Evolutionary conservation across 2,329 filamentous ascomycete species (phyloP).

Genomic region (Diaporthe sp.): DNA sequence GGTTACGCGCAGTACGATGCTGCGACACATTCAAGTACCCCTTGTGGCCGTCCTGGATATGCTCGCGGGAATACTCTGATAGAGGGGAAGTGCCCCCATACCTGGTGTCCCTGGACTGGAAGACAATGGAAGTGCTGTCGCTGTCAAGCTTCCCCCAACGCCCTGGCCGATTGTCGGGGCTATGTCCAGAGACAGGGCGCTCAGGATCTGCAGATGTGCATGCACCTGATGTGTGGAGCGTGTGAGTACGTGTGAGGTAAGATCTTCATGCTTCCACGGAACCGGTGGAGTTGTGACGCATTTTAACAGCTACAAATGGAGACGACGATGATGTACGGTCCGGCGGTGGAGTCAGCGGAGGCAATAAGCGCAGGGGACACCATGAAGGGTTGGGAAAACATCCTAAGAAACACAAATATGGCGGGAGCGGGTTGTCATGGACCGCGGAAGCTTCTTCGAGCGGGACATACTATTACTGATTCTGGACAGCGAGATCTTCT

Average conservation of each 20-base stretch:
- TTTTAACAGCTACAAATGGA: neutral
- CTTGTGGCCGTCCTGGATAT: no score
- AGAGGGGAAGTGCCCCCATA: no score
- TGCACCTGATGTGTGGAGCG: neutral
- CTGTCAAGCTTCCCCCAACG: no score
- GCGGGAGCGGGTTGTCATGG: neutral
- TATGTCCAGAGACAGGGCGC: neutral
- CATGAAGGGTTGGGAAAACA: neutral
- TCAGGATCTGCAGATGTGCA: neutral
- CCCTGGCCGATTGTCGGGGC: no score
- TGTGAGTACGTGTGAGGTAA: neutral
- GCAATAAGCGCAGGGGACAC: neutral
- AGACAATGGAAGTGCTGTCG: no score
- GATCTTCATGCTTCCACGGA: neutral
- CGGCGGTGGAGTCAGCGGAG: neutral
- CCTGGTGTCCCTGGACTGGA: no score
- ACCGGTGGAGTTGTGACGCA: neutral
- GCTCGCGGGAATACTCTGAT: no score
- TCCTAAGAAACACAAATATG: neutral
- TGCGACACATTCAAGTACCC: no score
- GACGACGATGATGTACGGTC: accelerated
- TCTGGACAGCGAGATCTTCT: neutral
- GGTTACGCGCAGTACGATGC: no score
- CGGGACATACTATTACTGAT: neutral
- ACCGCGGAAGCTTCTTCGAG: neutral